These are phyloP conservation scores for Thielaviopsis musarum DNA, from an alignment of 2,329 filamentous ascomycete genomes.

Conservation along the genomic window DNA sequence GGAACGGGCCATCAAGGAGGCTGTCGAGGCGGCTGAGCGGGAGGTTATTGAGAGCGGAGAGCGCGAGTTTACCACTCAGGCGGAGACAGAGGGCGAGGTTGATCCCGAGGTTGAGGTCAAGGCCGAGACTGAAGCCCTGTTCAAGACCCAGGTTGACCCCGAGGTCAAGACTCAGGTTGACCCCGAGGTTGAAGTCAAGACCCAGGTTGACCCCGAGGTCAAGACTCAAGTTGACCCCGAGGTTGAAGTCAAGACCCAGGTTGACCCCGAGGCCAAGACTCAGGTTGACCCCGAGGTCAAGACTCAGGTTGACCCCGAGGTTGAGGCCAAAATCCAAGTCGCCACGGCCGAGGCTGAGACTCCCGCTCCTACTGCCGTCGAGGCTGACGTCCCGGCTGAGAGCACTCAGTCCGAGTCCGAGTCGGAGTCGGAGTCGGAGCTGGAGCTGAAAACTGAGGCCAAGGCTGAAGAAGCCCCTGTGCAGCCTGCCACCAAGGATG, in stretches of 20 bases:
- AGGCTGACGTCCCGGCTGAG: not conserved
- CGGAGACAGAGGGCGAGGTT: not conserved
- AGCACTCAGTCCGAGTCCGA: slow-evolving; percentile 9
- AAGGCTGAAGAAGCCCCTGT: not conserved
- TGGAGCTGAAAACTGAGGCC: slow-evolving; percentile 5
- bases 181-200: slow-evolving; percentile 16
- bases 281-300: slow-evolving; percentile 13
- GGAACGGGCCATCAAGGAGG: not conserved
- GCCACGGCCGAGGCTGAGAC: not conserved
- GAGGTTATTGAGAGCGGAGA: not conserved
- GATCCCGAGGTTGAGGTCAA: slow-evolving; percentile 9
- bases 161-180: slow-evolving; percentile 14
- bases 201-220: slow-evolving; percentile 13
- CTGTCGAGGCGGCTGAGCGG: not conserved
- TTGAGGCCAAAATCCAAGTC: too few relatives aligned
- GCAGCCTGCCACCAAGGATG: not conserved
- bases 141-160: not conserved
- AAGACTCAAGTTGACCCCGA: slow-evolving; percentile 14
- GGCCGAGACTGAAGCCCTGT: too few relatives aligned
- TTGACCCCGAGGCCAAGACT: slow-evolving; percentile 13
- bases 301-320: too few relatives aligned
- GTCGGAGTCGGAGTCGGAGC: not conserved
- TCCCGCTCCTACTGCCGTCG: not conserved
- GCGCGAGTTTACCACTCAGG: too few relatives aligned
- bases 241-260: slow-evolving; percentile 15